Conservation (phyloP, 2,329 filamentous ascomycete genomes). For the Hypoxylon sp. region DNA sequence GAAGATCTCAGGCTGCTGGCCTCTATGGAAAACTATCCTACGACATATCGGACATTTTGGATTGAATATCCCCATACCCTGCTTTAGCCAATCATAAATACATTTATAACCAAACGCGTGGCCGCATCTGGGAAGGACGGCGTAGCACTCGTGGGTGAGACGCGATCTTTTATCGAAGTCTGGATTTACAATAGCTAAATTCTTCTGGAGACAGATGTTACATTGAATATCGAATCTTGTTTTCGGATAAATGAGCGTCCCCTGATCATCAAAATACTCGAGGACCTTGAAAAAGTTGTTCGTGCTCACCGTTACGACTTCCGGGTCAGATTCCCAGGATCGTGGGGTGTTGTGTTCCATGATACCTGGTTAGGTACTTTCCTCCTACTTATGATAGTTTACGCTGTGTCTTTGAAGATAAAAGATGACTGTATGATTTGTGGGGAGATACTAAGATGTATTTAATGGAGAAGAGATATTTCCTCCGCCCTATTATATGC, state of each 20-base stretch:
- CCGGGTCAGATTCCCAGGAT: neutral
- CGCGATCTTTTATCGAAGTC: slow-evolving; percentile 16
- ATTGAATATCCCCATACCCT: neutral
- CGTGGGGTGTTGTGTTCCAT: neutral
- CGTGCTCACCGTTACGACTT: slow-evolving; percentile 17
- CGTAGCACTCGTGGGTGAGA: slow-evolving; percentile 26
- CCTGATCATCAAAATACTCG: slow-evolving; percentile 31
- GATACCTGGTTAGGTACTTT: neutral
- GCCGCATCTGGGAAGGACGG: slow-evolving; percentile 37
- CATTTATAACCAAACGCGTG: slow-evolving; percentile 44
- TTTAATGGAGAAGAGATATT: neutral
- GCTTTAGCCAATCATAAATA: slow-evolving; percentile 12
- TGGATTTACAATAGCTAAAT: slow-evolving; percentile 27
- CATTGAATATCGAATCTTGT: slow-evolving; percentile 27
- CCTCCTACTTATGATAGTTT: neutral
- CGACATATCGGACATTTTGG: slow-evolving; percentile 30
- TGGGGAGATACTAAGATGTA: neutral
- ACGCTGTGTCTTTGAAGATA: neutral
- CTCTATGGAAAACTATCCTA: neutral
- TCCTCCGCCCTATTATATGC: neutral
- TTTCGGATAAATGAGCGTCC: slow-evolving; percentile 13
- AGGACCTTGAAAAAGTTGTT: slow-evolving; percentile 35
- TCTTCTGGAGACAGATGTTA: slow-evolving; percentile 20
- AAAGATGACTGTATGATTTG: neutral
- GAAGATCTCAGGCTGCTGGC: neutral